phyloP scores from a whole-genome alignment of 805 yeast species.

The Lachancea waltii region DNA sequence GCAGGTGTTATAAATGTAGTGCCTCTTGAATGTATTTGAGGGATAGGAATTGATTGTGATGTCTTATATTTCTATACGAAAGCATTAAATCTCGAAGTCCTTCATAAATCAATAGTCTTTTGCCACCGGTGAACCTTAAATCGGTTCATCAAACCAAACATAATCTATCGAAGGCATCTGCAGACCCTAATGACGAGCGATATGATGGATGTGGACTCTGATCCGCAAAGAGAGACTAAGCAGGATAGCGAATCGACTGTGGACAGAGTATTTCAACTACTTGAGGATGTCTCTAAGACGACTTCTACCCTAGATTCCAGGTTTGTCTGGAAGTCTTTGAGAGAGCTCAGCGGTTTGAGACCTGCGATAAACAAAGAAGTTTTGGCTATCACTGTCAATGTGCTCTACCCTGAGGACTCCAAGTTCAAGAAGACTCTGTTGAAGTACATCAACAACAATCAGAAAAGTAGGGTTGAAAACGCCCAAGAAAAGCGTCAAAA shows the following conservation, averaged over 20 bases:
- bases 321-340: conserved; percentile 75
- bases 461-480: conserved; percentile 32
- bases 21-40: too few species aligned
- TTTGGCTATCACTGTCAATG: conserved; percentile 48
- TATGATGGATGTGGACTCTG: conserved; percentile 23
- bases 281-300: conserved; percentile 43
- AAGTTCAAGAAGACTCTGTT: conserved; percentile 39
- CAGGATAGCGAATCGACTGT: conserved; percentile 28
- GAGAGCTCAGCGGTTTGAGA: conserved; percentile 75
- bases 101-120: neutral
- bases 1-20: too few species aligned
- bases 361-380: conserved; percentile 49
- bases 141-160: too few species aligned
- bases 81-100: too few species aligned
- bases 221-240: conserved; percentile 8
- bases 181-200: conserved; percentile 15
- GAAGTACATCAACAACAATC: conserved; percentile 34
- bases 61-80: too few species aligned
- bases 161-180: too few species aligned
- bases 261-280: conserved; percentile 28
- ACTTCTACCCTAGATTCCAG: conserved; percentile 76
- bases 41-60: too few species aligned
- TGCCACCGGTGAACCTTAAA: too few species aligned
- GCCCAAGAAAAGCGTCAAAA: conserved; percentile 27
- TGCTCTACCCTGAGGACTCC: conserved; percentile 47